Percentiles rank a stretch among this genome's conserved stretches.
phyloP scores from a whole-genome alignment of 352 stramenopile species.

The Pythium diclinum region DNA sequence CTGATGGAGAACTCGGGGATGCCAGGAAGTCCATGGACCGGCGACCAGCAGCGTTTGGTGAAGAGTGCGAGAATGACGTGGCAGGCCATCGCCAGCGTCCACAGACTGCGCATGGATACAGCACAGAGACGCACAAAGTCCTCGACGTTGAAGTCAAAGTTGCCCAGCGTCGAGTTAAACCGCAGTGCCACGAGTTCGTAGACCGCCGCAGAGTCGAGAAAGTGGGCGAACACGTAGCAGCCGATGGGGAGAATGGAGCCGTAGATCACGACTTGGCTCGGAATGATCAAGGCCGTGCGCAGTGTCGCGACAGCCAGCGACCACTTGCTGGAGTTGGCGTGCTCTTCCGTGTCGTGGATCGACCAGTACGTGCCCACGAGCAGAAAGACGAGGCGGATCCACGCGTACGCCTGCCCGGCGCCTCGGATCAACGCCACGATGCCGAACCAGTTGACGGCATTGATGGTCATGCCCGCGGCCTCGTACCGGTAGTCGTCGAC shows the following conservation, averaged over 20 bases:
- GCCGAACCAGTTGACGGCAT: neutral
- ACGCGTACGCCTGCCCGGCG: conserved; percentile 6
- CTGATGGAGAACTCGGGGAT: conserved; percentile 29
- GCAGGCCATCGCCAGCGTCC: conserved; percentile 31
- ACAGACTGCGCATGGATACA: conserved; percentile 42
- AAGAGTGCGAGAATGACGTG: conserved; percentile 22
- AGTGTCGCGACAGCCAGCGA: conserved; percentile 4
- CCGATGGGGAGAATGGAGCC: conserved; percentile 38
- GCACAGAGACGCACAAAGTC: conserved; percentile 29
- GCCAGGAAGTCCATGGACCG: neutral
- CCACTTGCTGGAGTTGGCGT: neutral
- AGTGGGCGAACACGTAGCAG: conserved; percentile 44
- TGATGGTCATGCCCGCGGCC: conserved; percentile 1
- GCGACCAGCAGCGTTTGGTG: conserved; percentile 24
- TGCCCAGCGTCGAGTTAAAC: conserved; percentile 30
- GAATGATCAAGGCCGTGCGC: conserved; percentile 33
- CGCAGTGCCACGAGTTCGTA: conserved; percentile 34
- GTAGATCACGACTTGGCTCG: conserved; percentile 44
- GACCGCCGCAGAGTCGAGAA: conserved; percentile 36
- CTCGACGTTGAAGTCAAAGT: conserved; percentile 27
- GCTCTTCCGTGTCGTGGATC: neutral
- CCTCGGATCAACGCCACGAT: conserved; percentile 4
- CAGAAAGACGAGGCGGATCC: neutral
- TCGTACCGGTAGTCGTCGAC: conserved; percentile 24
- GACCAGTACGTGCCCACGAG: neutral